Conservation (phyloP, 2,329 filamentous ascomycete species). For the Didymella pomorum region DNA sequence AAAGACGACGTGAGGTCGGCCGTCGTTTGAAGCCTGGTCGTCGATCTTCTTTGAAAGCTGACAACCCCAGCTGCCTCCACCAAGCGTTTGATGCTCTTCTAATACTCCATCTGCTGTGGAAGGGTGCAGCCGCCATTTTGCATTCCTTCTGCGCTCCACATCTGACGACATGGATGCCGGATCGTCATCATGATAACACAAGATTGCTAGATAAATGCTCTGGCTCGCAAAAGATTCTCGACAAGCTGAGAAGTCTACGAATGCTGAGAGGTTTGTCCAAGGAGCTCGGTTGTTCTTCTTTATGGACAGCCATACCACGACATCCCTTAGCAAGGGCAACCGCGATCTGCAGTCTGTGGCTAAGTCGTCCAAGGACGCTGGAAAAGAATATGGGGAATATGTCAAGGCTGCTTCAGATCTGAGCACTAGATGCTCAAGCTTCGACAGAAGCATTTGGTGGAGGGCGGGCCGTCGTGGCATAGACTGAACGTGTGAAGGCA, state of each 20-base stretch:
- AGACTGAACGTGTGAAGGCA: not conserved
- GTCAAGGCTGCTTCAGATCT: not conserved
- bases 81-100: not conserved
- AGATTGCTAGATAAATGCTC: not conserved
- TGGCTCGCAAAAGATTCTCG: not conserved
- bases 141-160: not conserved
- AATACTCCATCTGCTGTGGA: not conserved
- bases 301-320: not conserved
- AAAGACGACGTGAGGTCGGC: not conserved
- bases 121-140: not conserved
- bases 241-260: not conserved
- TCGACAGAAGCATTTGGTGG: not conserved
- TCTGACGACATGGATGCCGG: not conserved
- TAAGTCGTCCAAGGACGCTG: not conserved
- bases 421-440: not conserved
- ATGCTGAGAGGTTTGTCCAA: not conserved
- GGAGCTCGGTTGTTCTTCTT: not conserved
- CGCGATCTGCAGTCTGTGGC: not conserved
- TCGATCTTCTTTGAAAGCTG: not conserved
- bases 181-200: not conserved
- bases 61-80: not conserved
- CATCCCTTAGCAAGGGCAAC: not conserved
- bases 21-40: too few species aligned
- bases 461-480: not conserved
- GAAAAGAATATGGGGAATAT: not conserved